phyloP scores from a whole-genome alignment of 2,329 filamentous ascomycete species.

The Claviceps cyperi region DNA sequence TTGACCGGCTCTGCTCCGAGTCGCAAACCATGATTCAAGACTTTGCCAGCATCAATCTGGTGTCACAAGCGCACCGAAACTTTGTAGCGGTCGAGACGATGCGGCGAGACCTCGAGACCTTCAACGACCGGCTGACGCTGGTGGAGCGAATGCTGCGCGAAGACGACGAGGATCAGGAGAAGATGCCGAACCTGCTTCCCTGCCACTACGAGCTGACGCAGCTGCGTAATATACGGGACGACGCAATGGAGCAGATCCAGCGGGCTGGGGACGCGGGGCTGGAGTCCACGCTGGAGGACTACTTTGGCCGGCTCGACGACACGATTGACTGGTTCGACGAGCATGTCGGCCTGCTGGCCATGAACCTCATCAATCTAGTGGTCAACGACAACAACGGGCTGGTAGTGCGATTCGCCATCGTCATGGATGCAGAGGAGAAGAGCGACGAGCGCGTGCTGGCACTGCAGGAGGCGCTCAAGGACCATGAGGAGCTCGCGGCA shows the following conservation, averaged over 20 bases:
- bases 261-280: conserved; percentile 58
- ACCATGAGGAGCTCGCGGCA: conserved; percentile 87
- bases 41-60: conserved; percentile 82
- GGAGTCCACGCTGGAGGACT: conserved; percentile 73
- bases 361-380: conserved; percentile 80
- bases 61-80: conserved; percentile 90
- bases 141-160: conserved; percentile 68
- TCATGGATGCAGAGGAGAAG: conserved; percentile 93
- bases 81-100: conserved; percentile 90
- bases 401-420: conserved; percentile 78
- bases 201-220: conserved; percentile 88
- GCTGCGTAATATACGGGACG: conserved; percentile 84
- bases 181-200: conserved; percentile 79
- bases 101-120: conserved; percentile 78
- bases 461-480: conserved; percentile 83
- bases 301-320: conserved; percentile 75
- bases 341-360: conserved; percentile 74
- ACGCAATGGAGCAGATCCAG: conserved; percentile 92
- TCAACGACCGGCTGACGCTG: conserved; percentile 60
- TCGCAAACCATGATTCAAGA: conserved; percentile 95
- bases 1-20: conserved; percentile 93
- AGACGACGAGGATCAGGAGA: conserved; percentile 74
- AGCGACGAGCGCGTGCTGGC: conserved; percentile 85
- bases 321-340: conserved; percentile 93
- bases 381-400: conserved; percentile 76